Percentiles rank a stretch among this genome's conserved stretches.
phyloP scores from a whole-genome alignment of 352 stramenopile species.

The Peronospora tabacina region DNA sequence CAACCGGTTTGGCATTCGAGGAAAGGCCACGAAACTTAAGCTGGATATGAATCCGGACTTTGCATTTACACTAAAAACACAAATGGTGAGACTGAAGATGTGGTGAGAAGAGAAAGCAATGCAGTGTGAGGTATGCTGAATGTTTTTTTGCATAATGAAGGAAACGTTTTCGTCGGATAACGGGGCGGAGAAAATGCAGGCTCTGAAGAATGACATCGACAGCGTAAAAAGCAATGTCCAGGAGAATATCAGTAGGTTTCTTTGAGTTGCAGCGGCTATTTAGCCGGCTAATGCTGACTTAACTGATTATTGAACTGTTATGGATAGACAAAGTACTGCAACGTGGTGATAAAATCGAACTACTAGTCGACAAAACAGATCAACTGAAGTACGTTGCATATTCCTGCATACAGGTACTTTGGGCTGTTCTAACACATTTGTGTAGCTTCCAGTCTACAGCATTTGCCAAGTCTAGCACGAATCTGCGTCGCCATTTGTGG shows the following conservation, averaged over 20 bases:
- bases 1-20: conserved; percentile 76
- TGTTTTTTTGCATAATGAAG: conserved; percentile 19
- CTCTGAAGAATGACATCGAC: conserved; percentile 75
- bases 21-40: conserved; percentile 84
- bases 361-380: conserved; percentile 83
- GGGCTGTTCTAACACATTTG: conserved; percentile 3
- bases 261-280: not conserved
- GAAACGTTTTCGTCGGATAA: conserved; percentile 72
- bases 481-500: conserved; percentile 73
- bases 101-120: not conserved
- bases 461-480: conserved; percentile 80
- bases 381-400: conserved; percentile 57
- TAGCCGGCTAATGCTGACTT: conserved; percentile 2
- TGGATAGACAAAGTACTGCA: conserved; percentile 70
- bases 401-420: not conserved
- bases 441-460: conserved; percentile 66
- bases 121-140: conserved; percentile 5
- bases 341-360: conserved; percentile 82
- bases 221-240: conserved; percentile 73
- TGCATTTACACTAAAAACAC: conserved; percentile 70
- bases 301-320: not conserved
- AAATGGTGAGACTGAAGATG: conserved; percentile 46
- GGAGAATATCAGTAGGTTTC: conserved; percentile 68
- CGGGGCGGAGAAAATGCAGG: conserved; percentile 68
- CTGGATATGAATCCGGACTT: conserved; percentile 85